Evolutionary conservation across 352 stramenopile species (phyloP), one percentile per base, ranked within the genome.

Genomic region (Pythium diclinum): DNA sequence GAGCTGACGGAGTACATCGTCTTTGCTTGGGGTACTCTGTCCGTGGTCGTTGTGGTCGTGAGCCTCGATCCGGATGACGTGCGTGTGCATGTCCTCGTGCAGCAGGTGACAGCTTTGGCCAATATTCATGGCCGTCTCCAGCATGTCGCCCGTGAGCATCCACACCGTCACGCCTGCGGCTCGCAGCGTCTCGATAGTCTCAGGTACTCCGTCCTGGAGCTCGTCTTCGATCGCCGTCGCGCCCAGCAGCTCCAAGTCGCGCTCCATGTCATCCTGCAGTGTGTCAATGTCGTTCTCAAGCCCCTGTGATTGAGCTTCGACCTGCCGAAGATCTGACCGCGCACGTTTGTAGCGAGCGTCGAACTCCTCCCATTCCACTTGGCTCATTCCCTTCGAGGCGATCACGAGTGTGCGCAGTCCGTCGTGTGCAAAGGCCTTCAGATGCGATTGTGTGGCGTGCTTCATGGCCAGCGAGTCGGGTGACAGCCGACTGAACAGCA

Each of bases 61-160:
- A 36, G 70, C 81, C 9, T 76, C 67, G n/a, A 69, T 65, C 52
- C 88, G 91, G 34, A 93, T 83, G 55, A 93, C 80, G 33, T 92
- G 82, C 33, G 85, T 75, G 44, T 97, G 79, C 94, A 98, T 98
- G 61, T 96, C 91, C 46, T 96, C 94, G 52, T 92, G 97, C 5
- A 94, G 67, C 60, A 95, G 69, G 3, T 76, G 80, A 34, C 85
- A 95, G 19, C 81, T 79, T 23, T 88, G 92, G 3, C 80, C 83
- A 61, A 95, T 91, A 63, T 93, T 94, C 40, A 95, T 91, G 1
- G 87, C 87, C 6, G 87, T 95, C 61, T 95, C 87, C 48, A 91
- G 81, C 87, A 92, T 95, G 63, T 95, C 87, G 38, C 87, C 85
- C 6, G 87, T 95, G 44, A 95, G 73, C 53, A 95, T 85, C 87